Evolutionary conservation across 331 rosid species (phyloP).

Genomic region (Arachis monticola): DNA sequence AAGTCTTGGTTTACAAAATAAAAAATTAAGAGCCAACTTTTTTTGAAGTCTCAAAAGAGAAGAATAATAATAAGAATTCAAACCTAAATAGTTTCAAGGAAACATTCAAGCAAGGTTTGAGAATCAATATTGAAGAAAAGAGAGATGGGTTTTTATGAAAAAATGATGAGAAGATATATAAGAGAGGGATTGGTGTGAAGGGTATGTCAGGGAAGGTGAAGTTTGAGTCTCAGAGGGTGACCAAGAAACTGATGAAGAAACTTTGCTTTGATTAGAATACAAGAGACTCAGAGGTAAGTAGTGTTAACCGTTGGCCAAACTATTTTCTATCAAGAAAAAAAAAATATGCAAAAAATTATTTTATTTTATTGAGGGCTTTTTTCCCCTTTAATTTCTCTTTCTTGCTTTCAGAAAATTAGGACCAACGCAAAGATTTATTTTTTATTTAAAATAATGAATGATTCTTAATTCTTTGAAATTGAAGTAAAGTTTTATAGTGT

Average conservation of each 20-base stretch:
- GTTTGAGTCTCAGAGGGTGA: constrained; percentile 76
- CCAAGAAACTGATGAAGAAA: constrained; percentile 56
- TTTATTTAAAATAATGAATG: no score
- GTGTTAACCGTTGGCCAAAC: constrained; percentile 86
- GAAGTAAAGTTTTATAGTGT: constrained; percentile 19
- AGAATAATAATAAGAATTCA: constrained; percentile 3
- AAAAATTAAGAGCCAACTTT: background rate
- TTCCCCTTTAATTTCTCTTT: constrained; percentile 9
- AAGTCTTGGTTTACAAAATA: constrained; percentile 23
- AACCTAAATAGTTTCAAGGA: constrained; percentile 21
- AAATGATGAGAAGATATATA: constrained; percentile 25
- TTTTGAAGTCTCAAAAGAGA: constrained; percentile 14
- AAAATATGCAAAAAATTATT: background rate
- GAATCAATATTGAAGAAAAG: background rate
- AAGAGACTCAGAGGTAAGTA: constrained; percentile 83
- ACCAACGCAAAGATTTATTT: constrained; percentile 37
- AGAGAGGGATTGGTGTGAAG: constrained; percentile 56
- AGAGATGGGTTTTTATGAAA: background rate
- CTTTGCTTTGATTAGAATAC: constrained; percentile 74
- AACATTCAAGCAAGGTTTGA: constrained; percentile 14
- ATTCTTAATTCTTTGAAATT: background rate
- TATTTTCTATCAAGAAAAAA: constrained; percentile 51
- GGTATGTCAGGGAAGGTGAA: constrained; percentile 72
- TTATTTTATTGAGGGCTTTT: constrained; percentile 34
- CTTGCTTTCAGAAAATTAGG: constrained; percentile 39